phyloP scores from a whole-genome alignment of 805 yeast genomes.

The Debaryomyces prosopidis region DNA sequence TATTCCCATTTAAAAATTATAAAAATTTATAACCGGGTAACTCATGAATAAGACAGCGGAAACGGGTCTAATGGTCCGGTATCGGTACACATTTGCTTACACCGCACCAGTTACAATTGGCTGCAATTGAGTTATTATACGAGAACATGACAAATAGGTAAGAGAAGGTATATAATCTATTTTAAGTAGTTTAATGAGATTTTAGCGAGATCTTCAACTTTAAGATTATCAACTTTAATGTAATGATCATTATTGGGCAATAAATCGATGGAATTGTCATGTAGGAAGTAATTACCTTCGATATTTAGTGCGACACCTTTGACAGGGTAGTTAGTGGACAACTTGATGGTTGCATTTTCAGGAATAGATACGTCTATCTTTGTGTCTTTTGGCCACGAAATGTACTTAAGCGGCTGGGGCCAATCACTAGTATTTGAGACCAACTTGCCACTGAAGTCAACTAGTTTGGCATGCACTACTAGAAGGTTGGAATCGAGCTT shows the following conservation, averaged over 20 bases:
- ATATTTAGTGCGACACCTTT: conserved; percentile 43
- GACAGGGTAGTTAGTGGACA: conserved; percentile 36
- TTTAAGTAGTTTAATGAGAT: neutral
- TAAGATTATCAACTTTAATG: neutral
- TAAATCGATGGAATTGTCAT: conserved; percentile 51
- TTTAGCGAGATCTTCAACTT: neutral
- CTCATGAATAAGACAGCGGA: neutral
- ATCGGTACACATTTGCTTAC: neutral
- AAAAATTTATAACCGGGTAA: neutral
- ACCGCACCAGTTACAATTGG: neutral
- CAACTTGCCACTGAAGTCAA: conserved; percentile 5
- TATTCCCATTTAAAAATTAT: neutral
- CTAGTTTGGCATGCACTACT: conserved; percentile 12
- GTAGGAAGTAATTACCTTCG: conserved; percentile 24
- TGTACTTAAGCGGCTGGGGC: conserved; percentile 51
- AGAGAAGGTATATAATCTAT: too few species aligned
- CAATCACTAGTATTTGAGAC: conserved; percentile 36
- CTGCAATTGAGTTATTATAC: neutral
- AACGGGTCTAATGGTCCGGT: neutral
- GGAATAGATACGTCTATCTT: conserved; percentile 12
- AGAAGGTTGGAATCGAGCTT: conserved; percentile 7
- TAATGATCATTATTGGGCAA: conserved; percentile 34
- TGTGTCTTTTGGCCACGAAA: conserved; percentile 30
- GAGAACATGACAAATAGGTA: too few species aligned
- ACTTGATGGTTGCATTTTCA: conserved; percentile 20